These are phyloP conservation scores for Colletotrichum truncatum DNA, from an alignment of 2,329 filamentous ascomycete species.

Conservation along the genomic window DNA sequence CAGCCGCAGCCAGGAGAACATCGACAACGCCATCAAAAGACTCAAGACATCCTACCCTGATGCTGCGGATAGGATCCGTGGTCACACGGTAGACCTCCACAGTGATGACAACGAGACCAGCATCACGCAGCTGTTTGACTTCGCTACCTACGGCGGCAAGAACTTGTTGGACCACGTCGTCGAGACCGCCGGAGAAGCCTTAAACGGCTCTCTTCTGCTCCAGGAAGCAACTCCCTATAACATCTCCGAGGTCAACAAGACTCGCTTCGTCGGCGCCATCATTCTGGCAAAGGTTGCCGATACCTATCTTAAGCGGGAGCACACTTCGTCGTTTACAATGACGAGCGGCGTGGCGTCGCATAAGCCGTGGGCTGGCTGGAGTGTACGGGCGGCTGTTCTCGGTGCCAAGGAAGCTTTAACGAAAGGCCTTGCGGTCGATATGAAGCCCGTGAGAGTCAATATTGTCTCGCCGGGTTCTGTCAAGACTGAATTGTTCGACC, in stretches of 20 bases:
- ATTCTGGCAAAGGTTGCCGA: constrained; percentile 60
- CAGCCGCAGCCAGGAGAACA: constrained; percentile 65
- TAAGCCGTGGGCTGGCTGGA: constrained; percentile 61
- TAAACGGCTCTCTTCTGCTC: background rate
- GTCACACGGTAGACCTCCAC: background rate
- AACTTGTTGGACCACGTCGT: constrained; percentile 62
- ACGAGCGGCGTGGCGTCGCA: constrained; percentile 63
- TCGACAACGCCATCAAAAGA: constrained; percentile 35
- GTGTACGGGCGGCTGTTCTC: constrained; percentile 55
- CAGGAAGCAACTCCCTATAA: background rate
- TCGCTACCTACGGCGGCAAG: constrained; percentile 54
- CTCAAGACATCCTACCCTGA: background rate
- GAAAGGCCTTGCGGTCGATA: constrained; percentile 67
- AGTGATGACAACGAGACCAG: constrained; percentile 42
- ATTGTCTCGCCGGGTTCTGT: constrained; percentile 65
- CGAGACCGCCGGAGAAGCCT: constrained; percentile 3
- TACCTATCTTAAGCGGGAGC: constrained; percentile 50
- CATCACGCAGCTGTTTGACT: constrained; percentile 56
- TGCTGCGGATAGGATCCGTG: background rate
- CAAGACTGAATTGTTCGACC: constrained; percentile 51
- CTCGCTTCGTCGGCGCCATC: constrained; percentile 46
- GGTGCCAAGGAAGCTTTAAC: constrained; percentile 62
- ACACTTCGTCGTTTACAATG: constrained; percentile 60
- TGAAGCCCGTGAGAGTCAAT: constrained; percentile 72
- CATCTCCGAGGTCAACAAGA: constrained; percentile 48